Conservation (phyloP, 1,139 yeast genomes). For the Kurtzmaniella quercitrusa region DNA sequence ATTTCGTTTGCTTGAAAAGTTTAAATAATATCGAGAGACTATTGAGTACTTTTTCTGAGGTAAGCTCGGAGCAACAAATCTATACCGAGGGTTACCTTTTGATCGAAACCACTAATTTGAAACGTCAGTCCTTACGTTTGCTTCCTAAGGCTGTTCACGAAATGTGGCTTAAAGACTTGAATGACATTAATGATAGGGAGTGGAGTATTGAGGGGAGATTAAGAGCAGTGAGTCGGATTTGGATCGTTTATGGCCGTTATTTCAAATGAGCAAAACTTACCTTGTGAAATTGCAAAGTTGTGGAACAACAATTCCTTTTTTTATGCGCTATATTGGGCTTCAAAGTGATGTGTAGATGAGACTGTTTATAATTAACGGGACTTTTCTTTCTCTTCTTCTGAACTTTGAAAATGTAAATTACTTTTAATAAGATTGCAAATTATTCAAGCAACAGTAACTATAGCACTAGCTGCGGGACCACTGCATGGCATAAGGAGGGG, state of each 20-base stretch:
- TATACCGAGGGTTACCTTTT: conserved; percentile 50
- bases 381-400: too few relatives aligned
- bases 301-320: neutral
- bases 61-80: conserved; percentile 7
- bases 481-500: too few relatives aligned
- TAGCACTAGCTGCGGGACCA: too few relatives aligned
- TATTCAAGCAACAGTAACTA: too few relatives aligned
- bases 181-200: conserved; percentile 32
- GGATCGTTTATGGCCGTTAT: conserved; percentile 49
- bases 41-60: conserved; percentile 21
- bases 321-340: neutral
- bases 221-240: conserved; percentile 47
- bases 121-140: conserved; percentile 42
- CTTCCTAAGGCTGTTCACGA: conserved; percentile 43
- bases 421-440: too few relatives aligned
- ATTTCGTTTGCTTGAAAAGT: conserved; percentile 44
- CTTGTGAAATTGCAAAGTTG: neutral
- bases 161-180: conserved; percentile 56
- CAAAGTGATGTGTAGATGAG: neutral
- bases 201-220: conserved; percentile 29
- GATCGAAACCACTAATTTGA: conserved; percentile 55
- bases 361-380: too few relatives aligned
- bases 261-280: conserved; percentile 16
- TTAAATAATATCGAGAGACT: conserved; percentile 59
- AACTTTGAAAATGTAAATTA: too few relatives aligned